A percentile compares a stretch with the other conserved stretches of the same genome.
phyloP scores from a whole-genome alignment of 78 protist species.

The Guillardia theta region DNA sequence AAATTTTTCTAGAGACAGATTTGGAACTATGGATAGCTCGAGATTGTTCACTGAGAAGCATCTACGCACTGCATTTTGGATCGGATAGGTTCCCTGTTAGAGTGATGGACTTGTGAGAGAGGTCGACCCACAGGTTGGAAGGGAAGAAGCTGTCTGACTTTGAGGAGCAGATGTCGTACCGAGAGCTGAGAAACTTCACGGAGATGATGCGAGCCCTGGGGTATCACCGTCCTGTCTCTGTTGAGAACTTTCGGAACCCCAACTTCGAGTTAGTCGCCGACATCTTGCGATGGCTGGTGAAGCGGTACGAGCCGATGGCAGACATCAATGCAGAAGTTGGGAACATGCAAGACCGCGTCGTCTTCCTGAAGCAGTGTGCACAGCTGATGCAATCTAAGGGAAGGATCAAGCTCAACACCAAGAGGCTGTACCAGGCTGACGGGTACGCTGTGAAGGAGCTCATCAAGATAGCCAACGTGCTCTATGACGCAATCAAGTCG shows the following conservation, averaged over 20 bases:
- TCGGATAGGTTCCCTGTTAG: neutral
- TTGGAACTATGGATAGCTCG: neutral
- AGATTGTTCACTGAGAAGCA: neutral
- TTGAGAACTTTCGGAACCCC: conserved; percentile 67
- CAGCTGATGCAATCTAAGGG: conserved; percentile 42
- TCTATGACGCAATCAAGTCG: conserved; percentile 28
- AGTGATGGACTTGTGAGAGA: neutral
- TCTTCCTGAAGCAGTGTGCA: neutral
- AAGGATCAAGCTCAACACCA: conserved; percentile 60
- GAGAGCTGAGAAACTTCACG: conserved; percentile 40
- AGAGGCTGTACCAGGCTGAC: conserved; percentile 55
- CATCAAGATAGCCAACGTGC: conserved; percentile 56
- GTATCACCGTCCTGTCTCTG: conserved; percentile 55
- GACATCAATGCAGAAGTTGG: neutral
- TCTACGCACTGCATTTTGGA: neutral
- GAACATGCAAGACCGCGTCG: neutral
- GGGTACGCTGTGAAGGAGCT: conserved; percentile 74
- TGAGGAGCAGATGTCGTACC: neutral
- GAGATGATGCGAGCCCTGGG: conserved; percentile 75
- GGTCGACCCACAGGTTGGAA: neutral
- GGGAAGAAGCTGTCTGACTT: neutral
- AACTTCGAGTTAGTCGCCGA: conserved; percentile 61
- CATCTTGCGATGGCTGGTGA: neutral
- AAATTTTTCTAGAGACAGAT: neutral
- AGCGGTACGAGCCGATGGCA: conserved; percentile 9